Percentiles rank a stretch among this genome's conserved stretches.
These are phyloP conservation scores for Solanum peruvianum DNA, from an alignment of 257 asterid species.

Conservation along the genomic window DNA sequence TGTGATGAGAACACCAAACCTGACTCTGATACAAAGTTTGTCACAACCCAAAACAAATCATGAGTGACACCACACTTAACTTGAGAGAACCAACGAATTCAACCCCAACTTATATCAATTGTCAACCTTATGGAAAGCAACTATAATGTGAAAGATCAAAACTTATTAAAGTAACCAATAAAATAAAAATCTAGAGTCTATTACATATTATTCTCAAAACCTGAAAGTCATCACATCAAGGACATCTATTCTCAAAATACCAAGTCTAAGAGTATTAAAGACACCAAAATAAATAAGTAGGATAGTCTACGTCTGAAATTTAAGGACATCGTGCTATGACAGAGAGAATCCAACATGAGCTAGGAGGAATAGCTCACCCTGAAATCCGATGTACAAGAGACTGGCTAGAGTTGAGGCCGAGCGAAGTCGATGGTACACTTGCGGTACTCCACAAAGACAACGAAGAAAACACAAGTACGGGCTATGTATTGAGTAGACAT, in stretches of 20 bases:
- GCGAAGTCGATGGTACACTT: no score
- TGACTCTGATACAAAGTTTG: no score
- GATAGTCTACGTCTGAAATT: neutral
- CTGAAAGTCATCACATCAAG: neutral
- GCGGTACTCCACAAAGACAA: no score
- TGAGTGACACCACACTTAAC: neutral
- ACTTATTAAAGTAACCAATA: neutral
- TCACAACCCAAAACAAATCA: no score
- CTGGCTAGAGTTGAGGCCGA: no score
- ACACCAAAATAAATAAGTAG: neutral
- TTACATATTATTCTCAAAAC: neutral
- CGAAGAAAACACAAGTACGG: no score
- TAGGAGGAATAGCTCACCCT: no score
- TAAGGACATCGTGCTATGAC: no score
- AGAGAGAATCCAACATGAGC: no score
- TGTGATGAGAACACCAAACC: no score
- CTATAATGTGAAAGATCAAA: neutral
- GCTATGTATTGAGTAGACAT: no score
- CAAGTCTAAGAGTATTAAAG: neutral
- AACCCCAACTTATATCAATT: neutral
- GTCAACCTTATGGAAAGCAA: neutral
- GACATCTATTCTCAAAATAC: neutral
- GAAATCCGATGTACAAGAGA: no score
- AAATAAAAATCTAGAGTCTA: neutral
- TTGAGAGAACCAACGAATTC: neutral